These are phyloP conservation scores for Tolypocladium inflatum DNA, from an alignment of 2,329 filamentous ascomycete genomes.

Conservation along the genomic window DNA sequence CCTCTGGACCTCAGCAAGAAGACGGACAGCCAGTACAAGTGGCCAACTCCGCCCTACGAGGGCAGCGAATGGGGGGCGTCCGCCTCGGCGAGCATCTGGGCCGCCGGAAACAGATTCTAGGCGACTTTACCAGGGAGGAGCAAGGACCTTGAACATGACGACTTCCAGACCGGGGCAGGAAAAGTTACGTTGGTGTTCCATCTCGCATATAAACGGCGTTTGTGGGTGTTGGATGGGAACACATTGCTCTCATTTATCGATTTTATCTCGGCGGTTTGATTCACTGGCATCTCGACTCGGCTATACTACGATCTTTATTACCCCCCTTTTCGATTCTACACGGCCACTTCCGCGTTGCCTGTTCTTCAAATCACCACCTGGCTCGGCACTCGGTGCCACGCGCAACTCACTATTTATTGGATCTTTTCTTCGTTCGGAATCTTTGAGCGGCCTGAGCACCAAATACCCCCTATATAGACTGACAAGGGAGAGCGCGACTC, in stretches of 20 bases:
- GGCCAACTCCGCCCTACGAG: constrained; percentile 93
- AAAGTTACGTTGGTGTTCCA: constrained; percentile 6
- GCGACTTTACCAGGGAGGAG: neutral
- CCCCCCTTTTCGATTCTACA: constrained; percentile 15
- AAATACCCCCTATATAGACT: constrained; percentile 28
- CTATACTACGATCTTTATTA: constrained; percentile 15
- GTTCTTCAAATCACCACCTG: neutral
- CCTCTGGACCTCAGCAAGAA: constrained; percentile 60
- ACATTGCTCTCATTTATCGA: constrained; percentile 6
- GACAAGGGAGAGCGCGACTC: constrained; percentile 17
- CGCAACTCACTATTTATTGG: neutral
- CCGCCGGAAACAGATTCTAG: constrained; percentile 56
- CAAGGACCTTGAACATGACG: constrained; percentile 8
- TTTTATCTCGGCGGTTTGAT: constrained; percentile 10
- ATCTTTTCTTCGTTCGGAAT: constrained; percentile 4
- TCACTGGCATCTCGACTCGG: constrained; percentile 15
- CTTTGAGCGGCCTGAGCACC: constrained; percentile 18
- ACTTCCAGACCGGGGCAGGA: constrained; percentile 8
- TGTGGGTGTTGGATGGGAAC: constrained; percentile 9
- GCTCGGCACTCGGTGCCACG: neutral
- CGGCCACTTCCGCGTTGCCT: neutral
- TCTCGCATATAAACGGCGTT: constrained; percentile 10
- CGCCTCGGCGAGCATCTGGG: constrained; percentile 73
- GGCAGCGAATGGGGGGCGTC: constrained; percentile 85
- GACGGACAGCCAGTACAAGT: constrained; percentile 53